Evolutionary conservation across 768 basidiomycete species (phyloP).

Genomic region (Paxillus involutus): DNA sequence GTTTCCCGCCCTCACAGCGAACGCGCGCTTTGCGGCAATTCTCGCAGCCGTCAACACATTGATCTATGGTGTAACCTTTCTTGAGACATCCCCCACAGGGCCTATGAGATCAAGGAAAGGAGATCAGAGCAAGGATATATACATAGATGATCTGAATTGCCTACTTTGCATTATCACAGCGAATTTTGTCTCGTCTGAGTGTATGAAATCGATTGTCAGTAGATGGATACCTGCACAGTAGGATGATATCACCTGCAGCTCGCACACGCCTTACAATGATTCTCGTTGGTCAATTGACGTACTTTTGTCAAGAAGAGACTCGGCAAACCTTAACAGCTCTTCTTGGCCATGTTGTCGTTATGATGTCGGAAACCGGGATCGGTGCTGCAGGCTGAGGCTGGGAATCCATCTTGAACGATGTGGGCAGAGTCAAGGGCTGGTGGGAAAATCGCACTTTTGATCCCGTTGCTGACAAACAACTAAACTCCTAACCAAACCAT

Average conservation of each 20-base stretch:
- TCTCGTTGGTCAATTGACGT: constrained; percentile 11
- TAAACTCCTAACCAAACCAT: background rate
- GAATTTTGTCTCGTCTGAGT: constrained; percentile 58
- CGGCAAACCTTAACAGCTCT: constrained; percentile 49
- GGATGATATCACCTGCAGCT: constrained; percentile 46
- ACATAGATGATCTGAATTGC: constrained; percentile 8
- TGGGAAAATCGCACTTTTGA: constrained; percentile 27
- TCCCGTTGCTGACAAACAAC: background rate
- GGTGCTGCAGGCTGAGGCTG: constrained; percentile 33
- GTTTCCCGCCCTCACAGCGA: constrained; percentile 39
- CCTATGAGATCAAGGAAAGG: constrained; percentile 26
- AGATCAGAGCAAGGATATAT: constrained; percentile 1
- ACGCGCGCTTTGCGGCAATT: constrained; percentile 52
- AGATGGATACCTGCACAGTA: background rate
- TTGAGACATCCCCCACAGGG: constrained; percentile 60
- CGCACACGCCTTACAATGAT: constrained; percentile 48
- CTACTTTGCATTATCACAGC: constrained; percentile 56
- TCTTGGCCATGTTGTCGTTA: constrained; percentile 47
- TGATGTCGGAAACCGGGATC: constrained; percentile 54
- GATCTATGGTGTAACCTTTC: constrained; percentile 50
- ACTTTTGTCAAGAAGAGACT: constrained; percentile 3
- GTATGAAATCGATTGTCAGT: constrained; percentile 1
- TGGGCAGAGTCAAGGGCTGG: constrained; percentile 24
- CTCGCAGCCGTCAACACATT: constrained; percentile 64
- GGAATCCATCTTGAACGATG: constrained; percentile 34